Percentiles rank a stretch among this genome's conserved stretches.
These are phyloP conservation scores for Naganishia vaughanmartiniae DNA, from an alignment of 768 basidiomycete species.

Conservation along the genomic window DNA sequence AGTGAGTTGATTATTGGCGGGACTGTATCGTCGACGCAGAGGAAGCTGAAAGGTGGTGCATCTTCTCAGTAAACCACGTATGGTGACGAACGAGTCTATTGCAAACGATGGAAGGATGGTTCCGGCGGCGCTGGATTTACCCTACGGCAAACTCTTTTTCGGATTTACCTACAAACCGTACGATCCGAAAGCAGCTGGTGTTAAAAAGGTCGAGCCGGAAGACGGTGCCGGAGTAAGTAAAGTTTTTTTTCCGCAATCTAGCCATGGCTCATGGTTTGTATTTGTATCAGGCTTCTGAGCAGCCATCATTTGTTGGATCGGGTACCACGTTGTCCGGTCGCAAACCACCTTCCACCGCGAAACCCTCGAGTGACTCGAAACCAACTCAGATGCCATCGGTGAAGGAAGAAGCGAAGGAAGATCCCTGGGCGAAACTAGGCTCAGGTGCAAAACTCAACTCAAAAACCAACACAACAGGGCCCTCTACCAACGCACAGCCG, in stretches of 20 bases:
- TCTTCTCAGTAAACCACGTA: constrained; percentile 68
- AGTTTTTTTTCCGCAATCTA: constrained; percentile 41
- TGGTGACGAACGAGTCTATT: constrained; percentile 76
- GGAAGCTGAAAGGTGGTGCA: neutral
- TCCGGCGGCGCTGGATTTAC: constrained; percentile 83
- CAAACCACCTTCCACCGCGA: constrained; percentile 43
- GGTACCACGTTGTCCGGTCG: constrained; percentile 69
- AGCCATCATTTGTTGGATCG: constrained; percentile 61
- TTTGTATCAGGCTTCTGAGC: constrained; percentile 38
- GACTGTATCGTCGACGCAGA: neutral
- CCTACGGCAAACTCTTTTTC: constrained; percentile 93
- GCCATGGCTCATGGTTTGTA: constrained; percentile 53
- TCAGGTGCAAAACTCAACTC: constrained; percentile 47
- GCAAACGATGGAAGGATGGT: constrained; percentile 69
- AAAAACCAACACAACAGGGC: constrained; percentile 52
- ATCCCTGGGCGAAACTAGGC: constrained; percentile 54
- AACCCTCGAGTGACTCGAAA: constrained; percentile 51
- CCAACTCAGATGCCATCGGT: constrained; percentile 55
- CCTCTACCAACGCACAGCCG: neutral
- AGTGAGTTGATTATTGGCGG: constrained; percentile 59
- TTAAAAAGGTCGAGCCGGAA: constrained; percentile 40
- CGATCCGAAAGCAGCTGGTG: constrained; percentile 45
- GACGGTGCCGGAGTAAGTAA: constrained; percentile 37
- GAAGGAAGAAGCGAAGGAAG: constrained; percentile 56
- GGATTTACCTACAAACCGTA: constrained; percentile 75